Percentiles rank a stretch among this genome's conserved stretches.
Evolutionary conservation across 192 early-diverging fungal species (phyloP).

Genomic region (Gamsiella multidivaricata): DNA sequence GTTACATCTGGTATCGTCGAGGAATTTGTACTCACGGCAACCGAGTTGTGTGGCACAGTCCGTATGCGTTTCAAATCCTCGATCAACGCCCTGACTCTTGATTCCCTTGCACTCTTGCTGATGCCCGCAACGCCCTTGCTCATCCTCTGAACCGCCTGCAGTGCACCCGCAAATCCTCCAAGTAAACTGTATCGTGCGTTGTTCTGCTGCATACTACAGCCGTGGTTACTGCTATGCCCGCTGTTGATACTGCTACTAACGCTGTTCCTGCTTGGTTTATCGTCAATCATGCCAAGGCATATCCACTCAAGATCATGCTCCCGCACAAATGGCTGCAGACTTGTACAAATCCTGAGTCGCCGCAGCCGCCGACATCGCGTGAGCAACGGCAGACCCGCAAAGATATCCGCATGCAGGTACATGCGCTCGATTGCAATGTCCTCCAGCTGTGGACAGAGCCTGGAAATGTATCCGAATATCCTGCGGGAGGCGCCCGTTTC

Average conservation of each 20-base stretch:
- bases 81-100: neutral
- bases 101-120: conserved; percentile 10
- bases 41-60: neutral
- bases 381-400: neutral
- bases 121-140: neutral
- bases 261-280: neutral
- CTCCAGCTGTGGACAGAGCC: conserved; percentile 9
- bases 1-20: too few species aligned
- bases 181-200: neutral
- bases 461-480: conserved; percentile 18
- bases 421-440: neutral
- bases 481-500: neutral
- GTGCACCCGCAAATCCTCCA: neutral
- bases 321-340: neutral
- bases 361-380: neutral
- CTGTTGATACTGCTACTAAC: neutral
- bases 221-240: neutral
- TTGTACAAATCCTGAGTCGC: neutral
- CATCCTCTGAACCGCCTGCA: neutral
- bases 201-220: neutral
- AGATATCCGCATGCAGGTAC: neutral
- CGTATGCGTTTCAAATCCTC: neutral
- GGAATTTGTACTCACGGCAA: too few species aligned
- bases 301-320: conserved; percentile 13
- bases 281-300: conserved; percentile 5